phyloP scores from a whole-genome alignment of 2,329 filamentous ascomycete species.

The Talaromyces amestolkiae region DNA sequence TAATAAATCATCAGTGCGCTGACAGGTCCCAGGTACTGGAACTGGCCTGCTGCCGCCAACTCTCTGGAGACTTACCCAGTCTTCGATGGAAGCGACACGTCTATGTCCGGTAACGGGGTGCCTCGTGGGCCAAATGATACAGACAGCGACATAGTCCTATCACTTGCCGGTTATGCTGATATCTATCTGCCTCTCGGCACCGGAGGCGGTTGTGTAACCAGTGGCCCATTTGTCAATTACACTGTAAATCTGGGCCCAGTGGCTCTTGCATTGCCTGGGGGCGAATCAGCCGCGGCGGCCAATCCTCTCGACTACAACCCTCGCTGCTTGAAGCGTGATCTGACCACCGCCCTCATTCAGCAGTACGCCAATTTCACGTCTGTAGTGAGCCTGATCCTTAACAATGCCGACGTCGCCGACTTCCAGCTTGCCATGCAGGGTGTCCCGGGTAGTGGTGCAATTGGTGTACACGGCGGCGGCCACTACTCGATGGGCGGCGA shows the following conservation, averaged over 20 bases:
- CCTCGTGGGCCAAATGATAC: slow-evolving; percentile 27
- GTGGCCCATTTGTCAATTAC: slow-evolving; percentile 37
- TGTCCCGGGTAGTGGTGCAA: slow-evolving; percentile 31
- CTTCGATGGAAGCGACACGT: slow-evolving; percentile 50
- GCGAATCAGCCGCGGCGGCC: background rate
- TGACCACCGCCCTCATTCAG: slow-evolving; percentile 23
- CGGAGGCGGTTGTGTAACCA: slow-evolving; percentile 35
- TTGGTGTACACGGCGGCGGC: slow-evolving; percentile 46
- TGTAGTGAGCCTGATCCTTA: slow-evolving; percentile 23
- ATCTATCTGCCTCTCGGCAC: slow-evolving; percentile 34
- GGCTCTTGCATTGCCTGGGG: slow-evolving; percentile 22
- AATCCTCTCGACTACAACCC: slow-evolving; percentile 31
- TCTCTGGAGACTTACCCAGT: slow-evolving; percentile 44
- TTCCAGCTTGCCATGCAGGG: slow-evolving; percentile 27
- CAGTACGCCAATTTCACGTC: slow-evolving; percentile 23
- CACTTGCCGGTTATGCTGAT: background rate
- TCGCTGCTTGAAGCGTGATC: slow-evolving; percentile 31
- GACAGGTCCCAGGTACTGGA: slow-evolving; percentile 40
- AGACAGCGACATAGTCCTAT: background rate
- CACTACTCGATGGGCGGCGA: slow-evolving; percentile 49
- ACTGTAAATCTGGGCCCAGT: slow-evolving; percentile 34
- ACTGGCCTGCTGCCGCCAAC: slow-evolving; percentile 44
- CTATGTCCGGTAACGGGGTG: slow-evolving; percentile 47
- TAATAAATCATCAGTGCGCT: background rate
- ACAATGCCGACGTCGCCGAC: slow-evolving; percentile 25